phyloP scores from a whole-genome alignment of 2,329 filamentous ascomycete species.

The Pseudocercospora fijiensis region DNA sequence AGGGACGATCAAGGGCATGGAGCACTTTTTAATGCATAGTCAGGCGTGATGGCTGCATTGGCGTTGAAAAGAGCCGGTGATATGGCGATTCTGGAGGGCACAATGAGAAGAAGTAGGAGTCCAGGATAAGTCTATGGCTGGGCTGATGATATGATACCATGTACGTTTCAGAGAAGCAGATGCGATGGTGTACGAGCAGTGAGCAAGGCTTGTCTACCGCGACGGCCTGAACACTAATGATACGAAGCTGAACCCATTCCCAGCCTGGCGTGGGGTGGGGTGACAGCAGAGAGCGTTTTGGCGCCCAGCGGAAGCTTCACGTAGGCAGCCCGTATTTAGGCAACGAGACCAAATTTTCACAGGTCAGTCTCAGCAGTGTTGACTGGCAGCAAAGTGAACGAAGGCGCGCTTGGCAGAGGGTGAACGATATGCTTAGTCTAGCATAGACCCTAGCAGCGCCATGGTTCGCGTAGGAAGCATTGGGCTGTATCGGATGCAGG shows the following conservation, averaged over 20 bases:
- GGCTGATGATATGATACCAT: conserved; percentile 6
- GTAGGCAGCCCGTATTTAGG: background rate
- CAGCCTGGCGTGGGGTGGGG: background rate
- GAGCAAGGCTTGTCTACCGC: background rate
- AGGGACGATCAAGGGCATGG: background rate
- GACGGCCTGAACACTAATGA: background rate
- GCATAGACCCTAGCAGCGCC: background rate
- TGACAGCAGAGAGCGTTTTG: background rate
- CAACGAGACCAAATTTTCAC: background rate
- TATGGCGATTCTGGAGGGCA: background rate
- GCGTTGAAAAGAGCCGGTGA: background rate
- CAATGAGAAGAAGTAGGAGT: background rate
- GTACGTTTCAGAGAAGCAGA: background rate
- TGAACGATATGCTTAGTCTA: background rate
- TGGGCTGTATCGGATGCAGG: background rate
- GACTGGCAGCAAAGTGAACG: background rate
- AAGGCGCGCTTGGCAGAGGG: too few relatives aligned
- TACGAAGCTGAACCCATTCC: background rate
- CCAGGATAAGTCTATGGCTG: conserved; percentile 6
- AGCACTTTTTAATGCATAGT: background rate
- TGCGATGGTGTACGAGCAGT: conserved; percentile 1
- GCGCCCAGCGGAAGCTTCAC: too few relatives aligned
- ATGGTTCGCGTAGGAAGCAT: background rate
- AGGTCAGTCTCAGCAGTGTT: background rate
- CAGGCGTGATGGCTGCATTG: background rate